A percentile compares a stretch with the other conserved stretches of the same genome.
Evolutionary conservation across 257 asterid species (phyloP).

Genomic region (Salvia splendens): DNA sequence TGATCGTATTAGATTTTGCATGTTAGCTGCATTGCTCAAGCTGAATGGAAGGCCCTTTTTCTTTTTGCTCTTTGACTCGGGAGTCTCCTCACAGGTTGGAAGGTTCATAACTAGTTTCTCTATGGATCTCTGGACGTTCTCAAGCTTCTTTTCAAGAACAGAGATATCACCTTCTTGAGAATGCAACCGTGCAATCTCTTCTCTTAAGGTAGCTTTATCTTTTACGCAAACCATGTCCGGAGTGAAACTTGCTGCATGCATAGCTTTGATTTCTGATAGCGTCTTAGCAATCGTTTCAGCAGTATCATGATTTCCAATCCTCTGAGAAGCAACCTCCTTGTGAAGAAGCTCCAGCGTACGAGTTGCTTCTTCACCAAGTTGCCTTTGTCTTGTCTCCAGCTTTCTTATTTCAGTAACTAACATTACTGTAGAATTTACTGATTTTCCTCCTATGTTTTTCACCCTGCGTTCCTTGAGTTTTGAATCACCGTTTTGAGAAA

Average conservation of each 20-base stretch:
- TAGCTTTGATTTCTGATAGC: conserved; percentile 75
- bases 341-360: conserved; percentile 91
- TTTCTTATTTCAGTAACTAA: conserved; percentile 83
- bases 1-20: conserved; percentile 69
- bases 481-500: conserved; percentile 37
- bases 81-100: conserved; percentile 60
- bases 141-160: conserved; percentile 76
- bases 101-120: conserved; percentile 60
- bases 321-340: conserved; percentile 84
- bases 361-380: conserved; percentile 94
- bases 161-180: conserved; percentile 69
- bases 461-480: conserved; percentile 41
- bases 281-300: conserved; percentile 74
- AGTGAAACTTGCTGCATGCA: conserved; percentile 51
- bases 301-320: conserved; percentile 65
- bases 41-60: conserved; percentile 70
- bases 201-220: conserved; percentile 71
- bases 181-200: conserved; percentile 84
- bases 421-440: conserved; percentile 53
- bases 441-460: conserved; percentile 49
- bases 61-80: conserved; percentile 59
- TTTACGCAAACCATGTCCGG: conserved; percentile 54
- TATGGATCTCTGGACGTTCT: conserved; percentile 79
- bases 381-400: conserved; percentile 81
- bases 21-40: conserved; percentile 71